These are phyloP conservation scores for Mantamonas sphyraenae DNA, from an alignment of 78 protist species.

Conservation along the genomic window DNA sequence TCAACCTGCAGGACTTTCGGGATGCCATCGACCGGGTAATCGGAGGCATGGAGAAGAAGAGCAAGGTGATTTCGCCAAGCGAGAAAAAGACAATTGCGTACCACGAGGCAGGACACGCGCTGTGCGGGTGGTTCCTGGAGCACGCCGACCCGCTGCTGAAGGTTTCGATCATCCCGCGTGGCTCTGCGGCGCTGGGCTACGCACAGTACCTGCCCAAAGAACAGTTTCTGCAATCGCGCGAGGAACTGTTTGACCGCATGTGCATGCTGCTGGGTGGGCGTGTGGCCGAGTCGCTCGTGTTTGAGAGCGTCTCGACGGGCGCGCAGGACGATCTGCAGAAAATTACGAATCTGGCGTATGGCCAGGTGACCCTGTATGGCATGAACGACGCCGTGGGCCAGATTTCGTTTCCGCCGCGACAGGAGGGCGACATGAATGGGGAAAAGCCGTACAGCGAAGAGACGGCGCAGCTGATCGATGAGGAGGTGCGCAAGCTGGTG, in stretches of 20 bases:
- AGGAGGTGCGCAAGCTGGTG: conserved; percentile 42
- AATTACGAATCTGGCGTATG: conserved; percentile 78
- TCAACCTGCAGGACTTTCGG: conserved; percentile 71
- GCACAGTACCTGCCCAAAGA: conserved; percentile 94
- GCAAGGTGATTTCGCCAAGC: conserved; percentile 39
- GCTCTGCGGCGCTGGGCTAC: conserved; percentile 86
- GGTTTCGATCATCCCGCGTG: conserved; percentile 94
- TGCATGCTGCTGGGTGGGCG: conserved; percentile 89
- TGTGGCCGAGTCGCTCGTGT: conserved; percentile 70
- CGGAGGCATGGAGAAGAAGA: conserved; percentile 36
- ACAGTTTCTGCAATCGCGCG: conserved; percentile 59
- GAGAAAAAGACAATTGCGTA: conserved; percentile 85
- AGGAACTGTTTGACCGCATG: conserved; percentile 69
- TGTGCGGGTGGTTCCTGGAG: conserved; percentile 92
- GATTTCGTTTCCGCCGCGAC: conserved; percentile 49
- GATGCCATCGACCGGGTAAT: conserved; percentile 92
- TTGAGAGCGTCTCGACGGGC: conserved; percentile 80
- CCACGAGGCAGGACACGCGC: conserved; percentile 99
- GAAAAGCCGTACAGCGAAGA: conserved; percentile 74
- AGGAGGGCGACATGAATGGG: conserved; percentile 28
- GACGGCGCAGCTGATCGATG: conserved; percentile 62
- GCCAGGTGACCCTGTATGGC: conserved; percentile 62
- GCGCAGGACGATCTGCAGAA: conserved; percentile 83
- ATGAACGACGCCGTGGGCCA: conserved; percentile 70
- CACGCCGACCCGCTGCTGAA: conserved; percentile 89